These are phyloP conservation scores for Cubamyces sp. DNA, from an alignment of 768 basidiomycete species.

Conservation along the genomic window DNA sequence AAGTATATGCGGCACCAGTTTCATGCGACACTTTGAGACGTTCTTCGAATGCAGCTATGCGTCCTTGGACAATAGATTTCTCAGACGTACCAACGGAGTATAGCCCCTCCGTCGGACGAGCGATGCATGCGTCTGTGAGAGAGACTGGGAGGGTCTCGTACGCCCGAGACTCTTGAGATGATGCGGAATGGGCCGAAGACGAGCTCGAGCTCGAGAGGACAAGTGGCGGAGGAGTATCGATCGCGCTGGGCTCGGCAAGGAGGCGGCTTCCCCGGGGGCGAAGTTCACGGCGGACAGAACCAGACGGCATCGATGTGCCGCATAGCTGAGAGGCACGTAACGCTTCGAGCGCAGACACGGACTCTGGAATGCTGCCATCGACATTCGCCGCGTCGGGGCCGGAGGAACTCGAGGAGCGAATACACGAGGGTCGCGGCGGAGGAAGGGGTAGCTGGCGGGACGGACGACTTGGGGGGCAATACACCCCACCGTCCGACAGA, in stretches of 20 bases:
- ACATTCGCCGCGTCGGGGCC: not conserved
- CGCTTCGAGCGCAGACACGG: slow-evolving; percentile 18
- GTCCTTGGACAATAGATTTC: slow-evolving; percentile 19
- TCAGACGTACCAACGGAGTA: slow-evolving; percentile 10
- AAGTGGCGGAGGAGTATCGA: not conserved
- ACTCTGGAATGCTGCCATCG: not conserved
- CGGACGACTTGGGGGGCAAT: not conserved
- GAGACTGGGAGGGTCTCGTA: not conserved
- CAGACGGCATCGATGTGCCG: not conserved
- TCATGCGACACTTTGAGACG: slow-evolving; percentile 15
- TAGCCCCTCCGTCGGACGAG: slow-evolving; percentile 8
- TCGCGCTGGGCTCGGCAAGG: not conserved
- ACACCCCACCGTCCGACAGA: too few relatives aligned
- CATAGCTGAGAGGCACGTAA: slow-evolving; percentile 7
- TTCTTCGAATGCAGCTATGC: slow-evolving; percentile 27
- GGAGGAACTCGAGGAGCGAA: not conserved
- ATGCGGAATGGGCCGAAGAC: not conserved
- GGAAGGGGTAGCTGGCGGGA: slow-evolving; percentile 17
- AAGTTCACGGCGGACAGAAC: not conserved
- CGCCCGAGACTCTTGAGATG: not conserved
- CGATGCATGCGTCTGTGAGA: not conserved
- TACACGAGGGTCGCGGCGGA: slow-evolving; percentile 8
- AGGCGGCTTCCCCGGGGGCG: not conserved
- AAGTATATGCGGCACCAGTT: slow-evolving; percentile 11
- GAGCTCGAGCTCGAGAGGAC: slow-evolving; percentile 4